Evolutionary conservation across 2,329 filamentous ascomycete species (phyloP), one percentile per base, ranked within the genome.

Genomic region (Ascochyta fabae): DNA sequence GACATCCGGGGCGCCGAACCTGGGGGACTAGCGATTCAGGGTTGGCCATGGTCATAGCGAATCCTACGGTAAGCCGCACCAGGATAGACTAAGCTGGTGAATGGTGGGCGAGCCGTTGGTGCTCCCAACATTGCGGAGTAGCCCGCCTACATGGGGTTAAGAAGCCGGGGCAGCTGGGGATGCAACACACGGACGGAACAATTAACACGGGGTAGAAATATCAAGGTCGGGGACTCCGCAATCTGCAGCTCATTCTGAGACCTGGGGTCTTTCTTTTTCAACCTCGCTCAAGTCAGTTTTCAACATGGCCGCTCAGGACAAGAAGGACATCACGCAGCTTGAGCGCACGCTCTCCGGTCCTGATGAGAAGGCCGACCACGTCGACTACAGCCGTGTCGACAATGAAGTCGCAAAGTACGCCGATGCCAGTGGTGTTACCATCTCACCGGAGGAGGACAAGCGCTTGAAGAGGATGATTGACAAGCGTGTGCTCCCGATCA

Each of bases 331-430:
- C 54, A 69, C 73, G 6, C 77, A 83, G 51, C 76, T 85, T 52
- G 83, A 84, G 72, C 75, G 77, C 24, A 79, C 81, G 5, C 56
- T 81, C 46, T 83, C 80, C 1, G 72, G 68, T 16, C 74, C 71
- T 16, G 78, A 80, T 52, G 74, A 77, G 41, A 78, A 81, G 51
- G 81, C 81, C 39, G 83, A 84, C 49, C 78, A 82, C 48, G 79
- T 83, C 57, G 79, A 89, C 81, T 81, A 84, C 60, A 74, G 80
- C 23, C 82, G 83, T 65, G 81, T 91, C 51, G 89, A 92, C 75
- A 80, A 83, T 51, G 89, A 92, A 75, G 78, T 92, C 34, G 87
- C 88, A 45, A 83, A 87, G 70, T 92, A 92, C 76, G 84, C 86
- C 26, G 81, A 81, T 19, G 80, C 81, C 19, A 80, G 75, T 71